These are phyloP conservation scores for Aspergillus jensenii DNA, from an alignment of 2,329 filamentous ascomycete genomes.

Conservation along the genomic window DNA sequence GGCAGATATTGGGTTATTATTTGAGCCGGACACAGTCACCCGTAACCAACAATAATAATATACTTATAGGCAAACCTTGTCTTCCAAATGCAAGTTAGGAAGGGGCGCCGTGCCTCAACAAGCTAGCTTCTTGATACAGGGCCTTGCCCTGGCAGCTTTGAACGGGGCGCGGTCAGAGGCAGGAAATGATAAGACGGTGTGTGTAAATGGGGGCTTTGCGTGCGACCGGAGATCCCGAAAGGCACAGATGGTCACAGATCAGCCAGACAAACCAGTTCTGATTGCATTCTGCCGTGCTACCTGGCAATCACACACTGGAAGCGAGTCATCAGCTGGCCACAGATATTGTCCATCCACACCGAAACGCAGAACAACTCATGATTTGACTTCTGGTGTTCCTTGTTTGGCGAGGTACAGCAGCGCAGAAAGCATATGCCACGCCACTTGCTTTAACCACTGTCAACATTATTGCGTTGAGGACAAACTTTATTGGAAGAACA, in stretches of 20 bases:
- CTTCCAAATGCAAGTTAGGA: not conserved
- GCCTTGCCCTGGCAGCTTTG: too few species aligned
- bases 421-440: not conserved
- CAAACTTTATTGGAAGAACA: too few species aligned
- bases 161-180: not conserved
- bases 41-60: not conserved
- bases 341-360: not conserved
- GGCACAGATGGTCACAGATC: not conserved
- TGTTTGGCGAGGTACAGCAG: not conserved
- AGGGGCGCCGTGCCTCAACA: not conserved
- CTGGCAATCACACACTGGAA: conserved; percentile 5
- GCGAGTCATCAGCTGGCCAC: not conserved
- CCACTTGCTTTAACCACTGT: not conserved
- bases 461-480: too few species aligned
- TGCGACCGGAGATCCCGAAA: not conserved
- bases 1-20: not conserved
- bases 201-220: not conserved
- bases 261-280: conserved; percentile 4
- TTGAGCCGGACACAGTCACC: not conserved
- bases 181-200: not conserved
- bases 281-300: conserved; percentile 16
- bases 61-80: not conserved
- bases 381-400: not conserved
- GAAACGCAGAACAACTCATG: not conserved
- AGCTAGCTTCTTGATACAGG: too few species aligned